These are phyloP conservation scores for Microstroma glucosiphilum DNA, from an alignment of 1,284 basidiomycete species.

Conservation along the genomic window DNA sequence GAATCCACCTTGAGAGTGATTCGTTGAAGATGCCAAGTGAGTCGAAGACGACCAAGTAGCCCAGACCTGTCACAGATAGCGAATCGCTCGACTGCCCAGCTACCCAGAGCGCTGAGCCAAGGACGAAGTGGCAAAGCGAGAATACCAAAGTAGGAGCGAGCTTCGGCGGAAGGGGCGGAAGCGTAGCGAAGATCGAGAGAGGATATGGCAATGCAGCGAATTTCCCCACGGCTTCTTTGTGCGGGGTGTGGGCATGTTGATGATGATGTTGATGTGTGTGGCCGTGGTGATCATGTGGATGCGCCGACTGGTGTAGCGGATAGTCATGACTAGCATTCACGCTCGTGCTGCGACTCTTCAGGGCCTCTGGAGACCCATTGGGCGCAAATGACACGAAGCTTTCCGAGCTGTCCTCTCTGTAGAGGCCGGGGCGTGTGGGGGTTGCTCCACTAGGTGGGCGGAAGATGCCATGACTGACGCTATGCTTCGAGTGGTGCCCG, in stretches of 20 bases:
- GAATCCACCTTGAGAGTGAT: neutral
- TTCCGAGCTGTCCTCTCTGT: no score
- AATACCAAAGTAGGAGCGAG: conserved; percentile 28
- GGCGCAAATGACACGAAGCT: no score
- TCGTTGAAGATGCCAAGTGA: conserved; percentile 53
- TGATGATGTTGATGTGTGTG: conserved; percentile 7
- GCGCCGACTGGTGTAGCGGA: conserved; percentile 13
- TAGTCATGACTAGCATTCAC: conserved; percentile 9
- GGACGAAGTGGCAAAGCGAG: conserved; percentile 53
- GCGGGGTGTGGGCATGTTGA: conserved; percentile 5
- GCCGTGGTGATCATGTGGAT: conserved; percentile 11
- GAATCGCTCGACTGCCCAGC: conserved; percentile 84
- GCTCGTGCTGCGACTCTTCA: no score
- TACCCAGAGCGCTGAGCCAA: conserved; percentile 69
- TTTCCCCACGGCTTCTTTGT: neutral
- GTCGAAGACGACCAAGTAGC: conserved; percentile 95
- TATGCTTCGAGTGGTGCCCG: conserved; percentile 37
- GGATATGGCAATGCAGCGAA: neutral
- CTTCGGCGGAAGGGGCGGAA: neutral
- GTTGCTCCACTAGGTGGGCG: no score
- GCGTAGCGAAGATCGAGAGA: neutral
- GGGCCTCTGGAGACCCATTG: no score
- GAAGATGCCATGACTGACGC: conserved; percentile 17
- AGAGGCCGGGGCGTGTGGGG: no score
- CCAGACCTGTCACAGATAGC: conserved; percentile 77